Percentiles rank a stretch among this genome's conserved stretches.
Conservation (phyloP, 2,329 filamentous ascomycete species). For the Neopestalotiopsis sp. region DNA sequence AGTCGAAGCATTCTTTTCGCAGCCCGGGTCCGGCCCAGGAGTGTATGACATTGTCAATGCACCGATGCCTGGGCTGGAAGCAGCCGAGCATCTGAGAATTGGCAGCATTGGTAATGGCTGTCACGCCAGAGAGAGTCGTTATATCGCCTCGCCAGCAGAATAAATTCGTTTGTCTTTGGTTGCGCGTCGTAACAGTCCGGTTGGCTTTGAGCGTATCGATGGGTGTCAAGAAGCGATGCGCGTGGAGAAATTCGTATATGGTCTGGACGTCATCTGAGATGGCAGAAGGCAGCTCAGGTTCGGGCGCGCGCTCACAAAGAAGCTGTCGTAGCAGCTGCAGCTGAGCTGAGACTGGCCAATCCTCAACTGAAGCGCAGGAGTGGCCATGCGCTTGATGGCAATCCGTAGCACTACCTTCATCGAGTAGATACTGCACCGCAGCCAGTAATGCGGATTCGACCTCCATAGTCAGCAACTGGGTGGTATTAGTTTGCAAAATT, state of each 20-base stretch:
- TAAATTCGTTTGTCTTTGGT: slow-evolving; percentile 20
- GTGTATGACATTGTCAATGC: slow-evolving; percentile 44
- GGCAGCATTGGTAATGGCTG: slow-evolving; percentile 42
- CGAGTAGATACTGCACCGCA: slow-evolving; percentile 1
- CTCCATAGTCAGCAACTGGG: background rate
- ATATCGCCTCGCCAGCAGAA: slow-evolving; percentile 41
- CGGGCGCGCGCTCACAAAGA: background rate
- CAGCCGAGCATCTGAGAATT: slow-evolving; percentile 41
- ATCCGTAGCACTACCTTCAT: background rate
- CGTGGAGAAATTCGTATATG: background rate
- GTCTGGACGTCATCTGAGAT: background rate
- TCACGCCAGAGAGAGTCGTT: slow-evolving; percentile 36
- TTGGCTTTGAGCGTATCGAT: background rate
- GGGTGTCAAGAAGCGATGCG: background rate
- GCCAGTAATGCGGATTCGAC: background rate
- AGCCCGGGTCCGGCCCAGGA: slow-evolving; percentile 36
- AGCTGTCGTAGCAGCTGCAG: slow-evolving; percentile 9
- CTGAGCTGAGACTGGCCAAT: background rate
- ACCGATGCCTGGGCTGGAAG: slow-evolving; percentile 39
- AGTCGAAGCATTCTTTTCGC: slow-evolving; percentile 34
- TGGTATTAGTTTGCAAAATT: background rate
- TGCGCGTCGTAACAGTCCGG: background rate
- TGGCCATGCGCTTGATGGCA: background rate
- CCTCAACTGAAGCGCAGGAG: background rate
- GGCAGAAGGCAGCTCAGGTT: background rate